A percentile compares a stretch with the other conserved stretches of the same genome.
Evolutionary conservation across 164 flowering plant genomes (phyloP).

Genomic region (Vitis riparia): DNA sequence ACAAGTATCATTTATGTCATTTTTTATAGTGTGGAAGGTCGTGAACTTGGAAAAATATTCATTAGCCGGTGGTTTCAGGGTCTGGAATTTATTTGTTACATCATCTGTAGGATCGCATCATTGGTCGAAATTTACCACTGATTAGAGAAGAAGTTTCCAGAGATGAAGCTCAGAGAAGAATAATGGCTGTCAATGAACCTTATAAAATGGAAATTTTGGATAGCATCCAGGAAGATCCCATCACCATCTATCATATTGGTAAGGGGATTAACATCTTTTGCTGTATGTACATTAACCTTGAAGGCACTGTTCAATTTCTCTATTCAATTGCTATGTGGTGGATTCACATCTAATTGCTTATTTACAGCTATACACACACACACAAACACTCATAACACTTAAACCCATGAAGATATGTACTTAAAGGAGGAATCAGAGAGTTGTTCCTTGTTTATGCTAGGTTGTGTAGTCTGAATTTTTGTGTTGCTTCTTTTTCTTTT

Average conservation of each 20-base stretch:
- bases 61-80: constrained; percentile 50
- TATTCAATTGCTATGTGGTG: too few relatives aligned
- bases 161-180: constrained; percentile 85
- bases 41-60: constrained; percentile 34
- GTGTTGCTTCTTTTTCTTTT: too few relatives aligned
- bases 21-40: not conserved
- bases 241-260: constrained; percentile 96
- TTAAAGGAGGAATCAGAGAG: too few relatives aligned
- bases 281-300: not conserved
- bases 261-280: constrained; percentile 5
- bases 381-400: too few relatives aligned
- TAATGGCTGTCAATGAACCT: constrained; percentile 74
- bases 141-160: constrained; percentile 83
- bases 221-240: constrained; percentile 78
- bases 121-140: constrained; percentile 79
- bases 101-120: constrained; percentile 94
- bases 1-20: not conserved
- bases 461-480: too few relatives aligned
- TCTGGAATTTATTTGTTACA: constrained; percentile 51
- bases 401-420: too few relatives aligned
- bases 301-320: too few relatives aligned
- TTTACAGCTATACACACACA: too few relatives aligned
- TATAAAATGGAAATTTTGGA: constrained; percentile 94
- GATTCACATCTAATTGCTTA: too few relatives aligned
- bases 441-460: too few relatives aligned